phyloP scores from a whole-genome alignment of 805 yeast genomes.

The Candida hispaniensis region DNA sequence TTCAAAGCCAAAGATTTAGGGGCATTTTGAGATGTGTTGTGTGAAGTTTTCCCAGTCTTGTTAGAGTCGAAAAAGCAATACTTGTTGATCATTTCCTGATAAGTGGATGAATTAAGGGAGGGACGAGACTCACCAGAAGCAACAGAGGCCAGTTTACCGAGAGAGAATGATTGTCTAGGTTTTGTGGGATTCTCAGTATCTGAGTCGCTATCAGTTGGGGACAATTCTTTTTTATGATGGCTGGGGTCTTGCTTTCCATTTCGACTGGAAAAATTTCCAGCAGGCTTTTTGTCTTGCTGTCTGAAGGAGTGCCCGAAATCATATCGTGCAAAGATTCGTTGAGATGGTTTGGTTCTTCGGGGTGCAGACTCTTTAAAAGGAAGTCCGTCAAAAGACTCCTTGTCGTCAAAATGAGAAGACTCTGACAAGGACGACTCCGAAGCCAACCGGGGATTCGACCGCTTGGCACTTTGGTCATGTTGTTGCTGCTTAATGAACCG shows the following conservation, averaged over 20 bases:
- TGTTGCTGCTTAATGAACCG: slow-evolving; percentile 5
- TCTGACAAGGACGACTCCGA: slow-evolving; percentile 20
- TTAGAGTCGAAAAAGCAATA: slow-evolving; percentile 31
- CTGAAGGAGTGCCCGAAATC: slow-evolving; percentile 15
- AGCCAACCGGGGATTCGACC: slow-evolving; percentile 20
- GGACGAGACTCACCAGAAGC: slow-evolving; percentile 20
- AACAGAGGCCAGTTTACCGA: slow-evolving; percentile 14
- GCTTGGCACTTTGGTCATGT: slow-evolving; percentile 13
- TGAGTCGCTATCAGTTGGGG: slow-evolving; percentile 11
- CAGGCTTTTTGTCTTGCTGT: slow-evolving; percentile 1
- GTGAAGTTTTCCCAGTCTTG: too few relatives aligned
- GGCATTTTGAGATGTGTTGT: too few relatives aligned
- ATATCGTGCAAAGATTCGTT: slow-evolving; percentile 9
- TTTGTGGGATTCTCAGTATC: background rate
- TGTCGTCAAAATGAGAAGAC: too few relatives aligned
- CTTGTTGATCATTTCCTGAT: slow-evolving; percentile 31
- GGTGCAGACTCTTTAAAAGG: slow-evolving; percentile 10
- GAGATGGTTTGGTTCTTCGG: slow-evolving; percentile 9
- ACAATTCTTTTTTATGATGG: slow-evolving; percentile 3
- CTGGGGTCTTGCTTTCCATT: slow-evolving; percentile 5
- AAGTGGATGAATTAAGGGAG: slow-evolving; percentile 29
- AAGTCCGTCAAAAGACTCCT: slow-evolving; percentile 13
- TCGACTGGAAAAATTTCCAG: slow-evolving; percentile 9
- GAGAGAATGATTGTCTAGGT: slow-evolving; percentile 4
- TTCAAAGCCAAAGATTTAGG: too few relatives aligned